Evolutionary conservation across 2,329 filamentous ascomycete genomes (phyloP), one percentile per base, ranked within the genome.

Genomic region (Neopestalotiopsis sp.): DNA sequence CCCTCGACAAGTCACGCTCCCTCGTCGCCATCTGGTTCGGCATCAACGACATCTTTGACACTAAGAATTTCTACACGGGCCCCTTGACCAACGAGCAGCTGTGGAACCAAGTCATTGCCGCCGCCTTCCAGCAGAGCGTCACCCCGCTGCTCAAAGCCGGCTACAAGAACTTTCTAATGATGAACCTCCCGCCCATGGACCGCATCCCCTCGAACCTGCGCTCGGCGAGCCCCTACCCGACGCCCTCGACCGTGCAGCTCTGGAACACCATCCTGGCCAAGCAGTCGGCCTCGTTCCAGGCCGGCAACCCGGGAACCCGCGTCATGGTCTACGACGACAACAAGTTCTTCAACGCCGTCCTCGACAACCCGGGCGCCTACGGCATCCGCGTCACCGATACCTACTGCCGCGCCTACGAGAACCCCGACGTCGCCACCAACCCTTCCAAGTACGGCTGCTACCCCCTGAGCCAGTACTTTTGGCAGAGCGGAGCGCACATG

Each of bases 41-140:
- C 1, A 81, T 88, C 69, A 89, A 89, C 73, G 87, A 89, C 68
- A 86, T 89, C 70, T 81, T 80, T 70, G 86, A 89, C 73, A 82
- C 82, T 5, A 79, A 63, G 40, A 63, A 28, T 4, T 61, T 77
- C 14, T 80, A 82, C 49, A 82, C 81, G 61, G 79, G 77, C 34
- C 79, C 71, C 10, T 76, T 83, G 13, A 77, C 80, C 10, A 87
- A 87, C 70, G 77, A 79, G 2, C 75, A 73, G 0, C 82, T 86
- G 70, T 88, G 87, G 73, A 75, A 81, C 5, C 73, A 76, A 12
- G 74, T 87, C 4, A 80, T 84, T 49, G 65, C 65, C 3, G 78
- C 80, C 0, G 76, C 85, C 1, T 84, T 87, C 69, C 69, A 77
- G 17, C 68, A 75, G 66, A 79, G 81, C n/a, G 78, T 86, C 7